These are phyloP conservation scores for Aspergillus pseudoglaucus DNA, from an alignment of 2,329 filamentous ascomycete genomes.

Conservation along the genomic window DNA sequence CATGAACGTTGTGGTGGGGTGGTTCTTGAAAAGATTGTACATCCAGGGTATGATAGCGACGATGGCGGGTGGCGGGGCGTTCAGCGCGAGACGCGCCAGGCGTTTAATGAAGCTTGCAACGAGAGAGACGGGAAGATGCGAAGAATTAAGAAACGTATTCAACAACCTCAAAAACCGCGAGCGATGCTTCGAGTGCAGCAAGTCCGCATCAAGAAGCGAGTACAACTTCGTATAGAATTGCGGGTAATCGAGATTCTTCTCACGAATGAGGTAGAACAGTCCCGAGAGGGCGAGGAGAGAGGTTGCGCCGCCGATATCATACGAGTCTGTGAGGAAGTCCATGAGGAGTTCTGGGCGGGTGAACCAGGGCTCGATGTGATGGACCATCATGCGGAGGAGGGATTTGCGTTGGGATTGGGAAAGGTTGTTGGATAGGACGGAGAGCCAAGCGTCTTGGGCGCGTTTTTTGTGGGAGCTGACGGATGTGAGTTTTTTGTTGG, in stretches of 20 bases:
- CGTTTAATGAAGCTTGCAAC: slow-evolving; percentile 96
- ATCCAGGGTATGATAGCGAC: slow-evolving; percentile 87
- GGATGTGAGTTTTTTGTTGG: slow-evolving; percentile 63
- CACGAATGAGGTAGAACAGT: slow-evolving; percentile 88
- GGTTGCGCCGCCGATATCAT: slow-evolving; percentile 76
- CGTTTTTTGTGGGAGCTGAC: slow-evolving; percentile 66
- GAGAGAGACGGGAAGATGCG: slow-evolving; percentile 82
- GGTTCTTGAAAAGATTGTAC: slow-evolving; percentile 87
- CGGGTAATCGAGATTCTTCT: slow-evolving; percentile 93
- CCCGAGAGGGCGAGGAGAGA: slow-evolving; percentile 85
- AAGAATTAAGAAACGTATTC: slow-evolving; percentile 82
- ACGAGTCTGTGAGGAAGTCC: slow-evolving; percentile 95
- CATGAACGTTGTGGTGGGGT: slow-evolving; percentile 93
- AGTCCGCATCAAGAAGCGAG: slow-evolving; percentile 74
- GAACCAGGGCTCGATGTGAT: slow-evolving; percentile 83
- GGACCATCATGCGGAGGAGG: slow-evolving; percentile 67
- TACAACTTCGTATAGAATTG: slow-evolving; percentile 92
- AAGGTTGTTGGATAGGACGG: slow-evolving; percentile 60
- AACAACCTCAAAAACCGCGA: slow-evolving; percentile 88
- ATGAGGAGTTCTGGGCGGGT: slow-evolving; percentile 79
- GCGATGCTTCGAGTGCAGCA: slow-evolving; percentile 90
- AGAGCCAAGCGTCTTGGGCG: slow-evolving; percentile 81
- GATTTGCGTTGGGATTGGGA: slow-evolving; percentile 70
- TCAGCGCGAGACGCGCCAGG: slow-evolving; percentile 75
- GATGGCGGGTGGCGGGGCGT: slow-evolving; percentile 81